Base-by-base conservation (phyloP, 495 filamentous ascomycete species). In the Xylaria sp. region DNA sequence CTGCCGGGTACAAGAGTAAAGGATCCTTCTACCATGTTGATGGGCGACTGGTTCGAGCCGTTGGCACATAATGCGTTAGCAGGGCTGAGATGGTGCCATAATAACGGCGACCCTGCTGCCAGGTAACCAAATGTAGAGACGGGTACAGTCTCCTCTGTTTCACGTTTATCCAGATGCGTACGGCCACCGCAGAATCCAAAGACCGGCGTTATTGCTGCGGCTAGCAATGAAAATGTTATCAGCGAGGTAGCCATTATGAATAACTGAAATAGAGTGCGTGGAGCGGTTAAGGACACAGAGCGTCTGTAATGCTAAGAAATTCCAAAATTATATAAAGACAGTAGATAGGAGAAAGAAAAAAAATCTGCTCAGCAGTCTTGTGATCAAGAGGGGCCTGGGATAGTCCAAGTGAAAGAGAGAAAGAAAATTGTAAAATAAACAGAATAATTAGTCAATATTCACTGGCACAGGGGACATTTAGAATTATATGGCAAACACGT, bases 1-100 rank as follows among this genome's bases (percentile, higher is more conserved):
- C 79, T 75, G 24, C 77, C 77, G 26, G 84, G 75, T 15, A 86
- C 77, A 69, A 83, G 72, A 64, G 82, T 76, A 55, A 83, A 81
- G 7, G 83, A 70, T n/a, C 80, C 80, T 5, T 77, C 73, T 41
- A 79, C 76, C 77, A 83, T 84, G 76, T 86, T 80, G 77, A 92
- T 91, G 44, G 90, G 90, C 1, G 90, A 91, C 75, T 92, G 90
- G 19, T 82, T 76, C 55, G 75, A 83, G 35, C 90, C 89, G 0
- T 77, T 81, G 41, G 84, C 82, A 77, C 90, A 92, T 21, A 75
- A 64, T 15, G 64, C 75, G 70, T 88, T 87, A 44, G 74, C 79
- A 4, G 80, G 78, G 55, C 82, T 79, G 21, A 92, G 77, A 8
- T 80, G 78, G 67, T 86, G 81, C 90, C 90, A 92, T 72, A 86